Percentiles rank a stretch among this genome's conserved stretches.
Evolutionary conservation across 2,329 filamentous ascomycete genomes (phyloP).

Genomic region (Calonectria ilicicola): DNA sequence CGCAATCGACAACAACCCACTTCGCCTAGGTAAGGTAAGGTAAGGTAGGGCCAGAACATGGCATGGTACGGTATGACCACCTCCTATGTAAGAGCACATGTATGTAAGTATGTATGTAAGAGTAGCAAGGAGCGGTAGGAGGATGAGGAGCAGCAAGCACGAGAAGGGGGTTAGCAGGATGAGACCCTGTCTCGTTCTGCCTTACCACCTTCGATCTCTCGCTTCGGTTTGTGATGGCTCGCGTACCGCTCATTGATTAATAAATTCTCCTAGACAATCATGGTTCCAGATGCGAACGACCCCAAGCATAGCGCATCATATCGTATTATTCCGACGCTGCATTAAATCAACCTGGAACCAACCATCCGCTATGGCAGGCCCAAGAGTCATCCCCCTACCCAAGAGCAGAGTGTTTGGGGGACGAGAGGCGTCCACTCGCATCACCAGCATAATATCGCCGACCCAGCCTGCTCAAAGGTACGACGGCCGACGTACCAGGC

Average conservation of each 20-base stretch:
- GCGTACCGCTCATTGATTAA: slow-evolving; percentile 1
- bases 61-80: slow-evolving; percentile 11
- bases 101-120: background rate
- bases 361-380: slow-evolving; percentile 27
- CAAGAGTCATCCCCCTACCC: slow-evolving; percentile 18
- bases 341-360: slow-evolving; percentile 28
- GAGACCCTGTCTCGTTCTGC: slow-evolving; percentile 1
- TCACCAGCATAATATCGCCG: slow-evolving; percentile 34
- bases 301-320: slow-evolving; percentile 18
- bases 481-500: slow-evolving; percentile 34
- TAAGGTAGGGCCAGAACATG: background rate
- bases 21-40: background rate
- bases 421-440: slow-evolving; percentile 40
- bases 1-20: slow-evolving; percentile 18
- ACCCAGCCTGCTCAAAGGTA: slow-evolving; percentile 39
- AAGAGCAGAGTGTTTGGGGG: slow-evolving; percentile 25
- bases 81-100: background rate
- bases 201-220: background rate
- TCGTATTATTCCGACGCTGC: slow-evolving; percentile 14
- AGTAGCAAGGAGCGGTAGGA: background rate
- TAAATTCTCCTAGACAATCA: slow-evolving; percentile 15
- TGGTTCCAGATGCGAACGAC: slow-evolving; percentile 15
- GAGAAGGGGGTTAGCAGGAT: background rate
- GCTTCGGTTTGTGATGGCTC: background rate
- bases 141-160: background rate